Evolutionary conservation across 495 filamentous ascomycete genomes (phyloP).

Genomic region (Glonium stellatum): DNA sequence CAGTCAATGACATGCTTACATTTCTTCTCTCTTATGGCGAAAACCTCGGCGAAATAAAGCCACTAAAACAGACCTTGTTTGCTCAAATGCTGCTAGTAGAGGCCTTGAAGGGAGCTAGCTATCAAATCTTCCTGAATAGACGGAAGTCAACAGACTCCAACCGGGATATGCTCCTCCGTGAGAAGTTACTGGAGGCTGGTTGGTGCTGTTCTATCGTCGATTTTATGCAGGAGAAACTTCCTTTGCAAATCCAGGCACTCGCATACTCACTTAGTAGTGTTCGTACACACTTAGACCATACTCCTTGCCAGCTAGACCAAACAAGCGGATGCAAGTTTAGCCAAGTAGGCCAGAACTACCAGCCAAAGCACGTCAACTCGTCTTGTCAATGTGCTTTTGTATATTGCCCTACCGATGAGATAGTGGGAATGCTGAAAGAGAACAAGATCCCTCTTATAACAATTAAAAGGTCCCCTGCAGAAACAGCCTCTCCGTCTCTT

Average conservation of each 20-base stretch:
- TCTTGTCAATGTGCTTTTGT: neutral
- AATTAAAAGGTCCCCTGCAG: neutral
- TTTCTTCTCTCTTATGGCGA: neutral
- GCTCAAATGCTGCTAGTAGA: neutral
- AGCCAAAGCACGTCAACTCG: neutral
- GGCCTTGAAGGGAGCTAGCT: no score
- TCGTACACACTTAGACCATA: neutral
- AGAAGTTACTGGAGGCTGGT: neutral
- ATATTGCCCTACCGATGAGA: neutral
- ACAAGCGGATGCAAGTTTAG: neutral
- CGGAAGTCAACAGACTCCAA: no score
- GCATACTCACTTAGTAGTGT: neutral
- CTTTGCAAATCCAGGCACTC: neutral
- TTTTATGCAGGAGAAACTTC: neutral
- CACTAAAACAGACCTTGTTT: neutral
- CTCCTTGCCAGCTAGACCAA: neutral
- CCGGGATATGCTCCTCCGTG: neutral
- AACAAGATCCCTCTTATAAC: constrained; percentile 4
- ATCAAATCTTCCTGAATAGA: no score
- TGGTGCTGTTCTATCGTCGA: neutral
- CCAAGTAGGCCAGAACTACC: neutral
- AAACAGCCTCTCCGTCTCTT: no score
- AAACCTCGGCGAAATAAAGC: neutral
- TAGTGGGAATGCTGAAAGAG: neutral
- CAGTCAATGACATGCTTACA: no score